Evolutionary conservation across 768 basidiomycete species (phyloP), one percentile per base, ranked within the genome.

Genomic region (Leucosporidium creatinivorum): DNA sequence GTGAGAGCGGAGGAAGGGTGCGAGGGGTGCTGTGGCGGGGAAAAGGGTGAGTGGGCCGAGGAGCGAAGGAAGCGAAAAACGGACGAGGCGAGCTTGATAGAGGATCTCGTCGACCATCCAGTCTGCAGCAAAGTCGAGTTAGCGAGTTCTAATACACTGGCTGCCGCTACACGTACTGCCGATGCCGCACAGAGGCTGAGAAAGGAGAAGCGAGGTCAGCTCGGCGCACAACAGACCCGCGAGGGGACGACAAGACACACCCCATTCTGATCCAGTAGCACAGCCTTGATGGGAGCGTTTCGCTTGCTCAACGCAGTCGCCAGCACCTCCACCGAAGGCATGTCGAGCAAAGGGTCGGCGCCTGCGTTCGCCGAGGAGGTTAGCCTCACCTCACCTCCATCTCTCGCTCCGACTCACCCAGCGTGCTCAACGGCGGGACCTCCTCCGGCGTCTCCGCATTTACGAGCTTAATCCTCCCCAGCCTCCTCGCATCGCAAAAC

Each of bases 91-190:
- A 0, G 74, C 58, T 39, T 77, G 76, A 66, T 61, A 77, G 31
- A 76, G 67, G 56, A 77, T 76, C 58, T 77, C 75, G 56, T 77
- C 76, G 61, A 73, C 74, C 50, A 77, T 67, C 73, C 76, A 77
- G 63, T 77, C 39, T 44, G 39, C 15, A 13, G 39, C 8, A 44
- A 2, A 44, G 8, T 44, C 6, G 39, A 10, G 33, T 33, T 10
- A 33, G 33, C 33, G 10, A 33, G 33, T n/a, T n/a, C n/a, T n/a
- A 33, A 33, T 33, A 33, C 33, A 10, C 33, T 4, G 10, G 33
- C 4, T 33, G 4, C 10, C 10, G 4, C 33, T 4, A 33, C 15
- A 44, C 39, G 39, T 13, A 44, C 39, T 76, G 10, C 73, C 72
- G 17, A 72, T 56, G 9, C 73, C 73, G 8, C 67, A 61, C 12